Evolutionary conservation across 148 eudicot species (phyloP).

Genomic region (Heliosperma pusillum): DNA sequence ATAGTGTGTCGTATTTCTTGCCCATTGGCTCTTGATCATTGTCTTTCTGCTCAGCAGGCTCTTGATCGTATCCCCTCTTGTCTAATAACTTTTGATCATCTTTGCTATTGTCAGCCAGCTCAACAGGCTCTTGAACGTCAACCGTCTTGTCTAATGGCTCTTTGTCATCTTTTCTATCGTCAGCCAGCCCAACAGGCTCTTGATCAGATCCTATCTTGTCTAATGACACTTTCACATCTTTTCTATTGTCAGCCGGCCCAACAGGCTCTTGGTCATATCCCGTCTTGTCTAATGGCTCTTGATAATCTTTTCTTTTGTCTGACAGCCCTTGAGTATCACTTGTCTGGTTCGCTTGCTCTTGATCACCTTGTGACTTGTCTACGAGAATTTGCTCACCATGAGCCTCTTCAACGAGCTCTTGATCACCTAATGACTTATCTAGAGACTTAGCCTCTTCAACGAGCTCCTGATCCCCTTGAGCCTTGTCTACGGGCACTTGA

Average conservation of each 20-base stretch:
- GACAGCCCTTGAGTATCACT: not conserved
- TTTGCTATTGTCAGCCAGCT: not conserved
- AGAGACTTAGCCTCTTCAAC: not conserved
- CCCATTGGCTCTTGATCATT: constrained; percentile 17
- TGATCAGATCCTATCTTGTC: not conserved
- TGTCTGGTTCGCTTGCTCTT: not conserved
- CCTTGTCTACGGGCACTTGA: not conserved
- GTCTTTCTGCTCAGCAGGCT: not conserved
- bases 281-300: not conserved
- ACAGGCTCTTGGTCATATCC: not conserved
- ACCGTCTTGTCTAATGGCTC: not conserved
- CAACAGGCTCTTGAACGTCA: not conserved
- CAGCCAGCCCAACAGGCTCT: not conserved
- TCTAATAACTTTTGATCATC: not conserved
- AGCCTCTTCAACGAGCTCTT: not conserved
- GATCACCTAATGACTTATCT: not conserved
- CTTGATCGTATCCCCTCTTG: not conserved
- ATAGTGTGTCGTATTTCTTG: constrained; percentile 28
- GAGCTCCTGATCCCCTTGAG: not conserved
- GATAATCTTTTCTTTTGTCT: not conserved
- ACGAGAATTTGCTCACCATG: not conserved
- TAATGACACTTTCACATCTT: not conserved
- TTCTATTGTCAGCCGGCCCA: not conserved
- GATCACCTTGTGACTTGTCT: not conserved
- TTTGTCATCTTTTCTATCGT: not conserved